Conservation (phyloP, 495 filamentous ascomycete species). For the Hypoxylon subgilvum region DNA sequence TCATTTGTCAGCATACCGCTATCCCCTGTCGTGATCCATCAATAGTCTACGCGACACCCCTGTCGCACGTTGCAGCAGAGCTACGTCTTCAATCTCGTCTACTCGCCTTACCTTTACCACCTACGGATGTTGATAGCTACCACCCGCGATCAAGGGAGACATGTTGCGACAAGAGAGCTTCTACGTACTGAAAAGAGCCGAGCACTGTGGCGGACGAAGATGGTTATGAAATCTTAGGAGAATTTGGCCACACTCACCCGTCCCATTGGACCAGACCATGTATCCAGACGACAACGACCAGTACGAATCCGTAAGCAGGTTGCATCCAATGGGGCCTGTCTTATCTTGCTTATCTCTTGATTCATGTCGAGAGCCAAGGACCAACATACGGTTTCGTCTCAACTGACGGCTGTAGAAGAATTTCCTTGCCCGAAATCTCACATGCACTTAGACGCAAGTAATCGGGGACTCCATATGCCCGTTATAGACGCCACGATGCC, state of each 20-base stretch:
- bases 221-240: neutral
- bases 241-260: neutral
- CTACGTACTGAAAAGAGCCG: too few species aligned
- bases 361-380: conserved; percentile 17
- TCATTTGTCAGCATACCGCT: neutral
- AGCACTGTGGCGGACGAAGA: neutral
- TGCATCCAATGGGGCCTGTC: conserved; percentile 2
- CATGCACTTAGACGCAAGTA: conserved; percentile 11
- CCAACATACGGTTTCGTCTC: conserved; percentile 1
- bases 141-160: neutral
- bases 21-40: neutral
- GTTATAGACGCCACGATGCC: conserved; percentile 9
- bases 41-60: neutral
- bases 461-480: conserved; percentile 18
- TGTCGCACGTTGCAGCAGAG: conserved; percentile 20
- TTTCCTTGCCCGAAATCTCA: conserved; percentile 9
- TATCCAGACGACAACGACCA: neutral
- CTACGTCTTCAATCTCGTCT: conserved; percentile 1
- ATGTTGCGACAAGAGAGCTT: neutral
- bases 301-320: neutral
- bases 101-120: too few species aligned
- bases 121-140: neutral
- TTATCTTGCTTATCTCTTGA: conserved; percentile 30
- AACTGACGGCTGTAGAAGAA: conserved; percentile 20
- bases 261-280: conserved; percentile 12